Base-by-base conservation (phyloP, 192 early-diverging fungal genomes). In the Phycomyces blakesleeanus region DNA sequence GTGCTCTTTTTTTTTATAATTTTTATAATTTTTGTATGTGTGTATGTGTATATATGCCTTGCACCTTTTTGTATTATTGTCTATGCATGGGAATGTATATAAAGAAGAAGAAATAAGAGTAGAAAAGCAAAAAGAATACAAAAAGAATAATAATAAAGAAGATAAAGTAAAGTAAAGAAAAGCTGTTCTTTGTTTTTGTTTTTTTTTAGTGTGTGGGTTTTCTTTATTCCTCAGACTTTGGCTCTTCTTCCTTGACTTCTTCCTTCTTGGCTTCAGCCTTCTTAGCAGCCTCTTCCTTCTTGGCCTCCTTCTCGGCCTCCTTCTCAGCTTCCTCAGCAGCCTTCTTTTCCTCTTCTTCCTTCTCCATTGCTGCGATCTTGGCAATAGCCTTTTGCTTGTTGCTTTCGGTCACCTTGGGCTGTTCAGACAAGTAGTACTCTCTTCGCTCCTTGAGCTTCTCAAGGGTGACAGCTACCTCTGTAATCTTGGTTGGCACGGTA, bases 301-400 rank as follows among this genome's bases (percentile, higher is more conserved):
- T 51, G 12, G 18, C 51, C 15, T 27, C 49, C 20, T 9, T 53
- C 11, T 5, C 50, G 29, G 49, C 50, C n/a, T 63, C 63, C 44
- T 47, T 18, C 11, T 2, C 68, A 49, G 57, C 62, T 41, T 61
- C 34, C 14, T 24, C 58, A 16, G 34, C 42, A 34, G 55, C 34
- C 11, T 64, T 1, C 51, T 61, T 58, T 55, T 83, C 73, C 41
- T 64, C 70, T 50, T 83, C 76, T 24, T 81, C 72, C 80, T 86
- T 81, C 14, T 76, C 66, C 64, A 92, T 78, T 61, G 84, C 85
- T 38, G 83, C 87, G 63, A 96, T 89, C 79, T 88, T 88, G 56
- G 85, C 90, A 75, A 94, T 86, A 51, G 91, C 96, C 73, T 87
- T 87, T 62, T 79, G 84, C 84, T 91, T 95, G 81, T 95, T 96